Percentiles rank a stretch among this genome's conserved stretches.
Evolutionary conservation across 2,329 filamentous ascomycete species (phyloP).

Genomic region (Rasamsonia emersonii): DNA sequence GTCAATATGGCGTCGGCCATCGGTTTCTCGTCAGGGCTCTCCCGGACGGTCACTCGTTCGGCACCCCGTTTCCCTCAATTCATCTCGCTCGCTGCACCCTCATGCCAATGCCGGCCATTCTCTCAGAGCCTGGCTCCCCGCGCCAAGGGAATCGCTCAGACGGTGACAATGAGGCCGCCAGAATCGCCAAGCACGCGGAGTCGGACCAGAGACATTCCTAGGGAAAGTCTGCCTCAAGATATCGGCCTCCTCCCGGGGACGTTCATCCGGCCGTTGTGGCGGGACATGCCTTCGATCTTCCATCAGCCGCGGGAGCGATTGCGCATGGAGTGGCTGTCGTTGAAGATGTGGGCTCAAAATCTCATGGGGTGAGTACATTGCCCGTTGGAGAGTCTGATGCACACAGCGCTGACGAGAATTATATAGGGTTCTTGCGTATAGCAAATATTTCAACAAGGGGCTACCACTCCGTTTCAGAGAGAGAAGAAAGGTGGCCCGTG

Average conservation of each 20-base stretch:
- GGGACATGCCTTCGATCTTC: slow-evolving; percentile 34
- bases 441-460: slow-evolving; percentile 23
- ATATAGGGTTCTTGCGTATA: slow-evolving; percentile 22
- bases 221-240: slow-evolving; percentile 32
- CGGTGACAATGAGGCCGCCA: slow-evolving; percentile 19
- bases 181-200: slow-evolving; percentile 33
- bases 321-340: slow-evolving; percentile 32
- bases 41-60: slow-evolving; percentile 4
- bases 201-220: slow-evolving; percentile 21
- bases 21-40: no score
- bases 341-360: slow-evolving; percentile 27
- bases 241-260: slow-evolving; percentile 39
- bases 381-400: background rate
- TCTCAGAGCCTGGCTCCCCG: slow-evolving; percentile 21
- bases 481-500: slow-evolving; percentile 27
- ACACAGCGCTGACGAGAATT: slow-evolving; percentile 11
- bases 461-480: slow-evolving; percentile 26
- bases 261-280: slow-evolving; percentile 30
- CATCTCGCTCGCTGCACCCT: slow-evolving; percentile 3
- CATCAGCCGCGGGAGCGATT: slow-evolving; percentile 25
- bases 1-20: no score
- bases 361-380: slow-evolving; percentile 23
- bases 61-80: background rate
- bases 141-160: slow-evolving; percentile 12
- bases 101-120: slow-evolving; percentile 25